A percentile compares a stretch with the other conserved stretches of the same genome.
Conservation (phyloP, 139 green algal genomes). For the Picochlorum sp. region DNA sequence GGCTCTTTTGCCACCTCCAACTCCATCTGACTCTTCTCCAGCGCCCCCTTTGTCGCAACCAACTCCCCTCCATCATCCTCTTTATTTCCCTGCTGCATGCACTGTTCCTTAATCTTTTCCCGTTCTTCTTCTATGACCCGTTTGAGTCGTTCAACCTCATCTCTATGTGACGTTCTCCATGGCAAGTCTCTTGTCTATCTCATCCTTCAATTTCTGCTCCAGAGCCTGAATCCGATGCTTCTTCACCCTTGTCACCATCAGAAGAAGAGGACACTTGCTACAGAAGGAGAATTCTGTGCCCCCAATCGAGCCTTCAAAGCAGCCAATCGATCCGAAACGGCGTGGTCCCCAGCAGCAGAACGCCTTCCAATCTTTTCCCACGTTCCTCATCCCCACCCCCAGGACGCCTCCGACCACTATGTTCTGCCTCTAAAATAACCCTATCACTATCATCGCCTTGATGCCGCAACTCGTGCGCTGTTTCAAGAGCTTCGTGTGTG, state of each 20-base stretch:
- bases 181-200: neutral
- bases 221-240: neutral
- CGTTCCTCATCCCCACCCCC: too few relatives aligned
- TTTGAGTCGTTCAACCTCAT: constrained; percentile 9
- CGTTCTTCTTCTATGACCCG: neutral
- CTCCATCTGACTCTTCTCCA: constrained; percentile 5
- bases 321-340: neutral
- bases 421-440: too few relatives aligned
- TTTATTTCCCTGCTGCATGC: neutral
- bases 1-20: constrained; percentile 3
- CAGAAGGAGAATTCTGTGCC: neutral
- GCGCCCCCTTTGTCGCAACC: neutral
- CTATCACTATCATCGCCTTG: too few relatives aligned
- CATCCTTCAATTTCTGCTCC: neutral
- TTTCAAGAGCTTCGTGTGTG: constrained; percentile 21
- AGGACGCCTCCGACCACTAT: too few relatives aligned
- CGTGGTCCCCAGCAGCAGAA: neutral
- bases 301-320: neutral
- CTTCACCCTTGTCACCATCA: too few relatives aligned
- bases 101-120: neutral
- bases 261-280: neutral
- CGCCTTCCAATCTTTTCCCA: neutral
- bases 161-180: neutral
- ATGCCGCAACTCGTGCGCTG: constrained; percentile 17
- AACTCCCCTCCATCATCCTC: neutral